Percentiles rank a stretch among this genome's conserved stretches.
phyloP scores from a whole-genome alignment of 164 flowering plant species.

The Protea cynaroides region DNA sequence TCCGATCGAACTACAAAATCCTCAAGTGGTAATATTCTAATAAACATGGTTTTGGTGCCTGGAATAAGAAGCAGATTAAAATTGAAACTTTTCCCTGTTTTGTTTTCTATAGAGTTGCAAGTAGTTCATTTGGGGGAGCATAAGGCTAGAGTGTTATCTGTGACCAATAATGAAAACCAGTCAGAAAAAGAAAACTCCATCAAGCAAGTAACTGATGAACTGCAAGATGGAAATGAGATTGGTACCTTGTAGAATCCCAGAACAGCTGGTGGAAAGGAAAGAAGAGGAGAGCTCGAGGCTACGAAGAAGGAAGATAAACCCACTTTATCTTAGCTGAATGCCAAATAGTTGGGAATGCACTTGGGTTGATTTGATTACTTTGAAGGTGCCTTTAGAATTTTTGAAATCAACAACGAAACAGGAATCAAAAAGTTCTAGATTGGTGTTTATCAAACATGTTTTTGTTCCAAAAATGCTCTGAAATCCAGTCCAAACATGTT shows the following conservation, averaged over 20 bases:
- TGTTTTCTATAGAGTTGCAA: conserved; percentile 19
- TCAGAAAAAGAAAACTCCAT: conserved; percentile 41
- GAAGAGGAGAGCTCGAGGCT: conserved; percentile 1
- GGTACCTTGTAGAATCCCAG: conserved; percentile 7
- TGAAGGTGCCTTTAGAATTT: too few species aligned
- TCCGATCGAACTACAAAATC: conserved; percentile 8
- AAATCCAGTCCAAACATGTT: too few species aligned
- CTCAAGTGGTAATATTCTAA: neutral
- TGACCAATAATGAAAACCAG: conserved; percentile 25
- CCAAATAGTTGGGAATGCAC: too few species aligned
- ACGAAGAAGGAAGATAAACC: conserved; percentile 8
- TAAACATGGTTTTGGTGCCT: too few species aligned
- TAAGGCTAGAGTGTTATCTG: conserved; percentile 46
- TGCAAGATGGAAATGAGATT: conserved; percentile 6
- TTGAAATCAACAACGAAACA: too few species aligned
- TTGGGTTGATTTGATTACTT: too few species aligned
- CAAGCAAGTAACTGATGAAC: conserved; percentile 37
- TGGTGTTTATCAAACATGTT: too few species aligned
- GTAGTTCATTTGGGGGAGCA: conserved; percentile 33
- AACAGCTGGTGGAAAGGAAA: conserved; percentile 11
- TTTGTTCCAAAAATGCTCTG: too few species aligned
- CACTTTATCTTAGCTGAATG: conserved; percentile 6
- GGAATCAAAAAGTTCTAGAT: too few species aligned
- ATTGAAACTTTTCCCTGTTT: neutral
- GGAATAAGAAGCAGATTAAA: neutral